These are phyloP conservation scores for Fraxinus excelsior DNA, from an alignment of 257 asterid species.

Conservation along the genomic window DNA sequence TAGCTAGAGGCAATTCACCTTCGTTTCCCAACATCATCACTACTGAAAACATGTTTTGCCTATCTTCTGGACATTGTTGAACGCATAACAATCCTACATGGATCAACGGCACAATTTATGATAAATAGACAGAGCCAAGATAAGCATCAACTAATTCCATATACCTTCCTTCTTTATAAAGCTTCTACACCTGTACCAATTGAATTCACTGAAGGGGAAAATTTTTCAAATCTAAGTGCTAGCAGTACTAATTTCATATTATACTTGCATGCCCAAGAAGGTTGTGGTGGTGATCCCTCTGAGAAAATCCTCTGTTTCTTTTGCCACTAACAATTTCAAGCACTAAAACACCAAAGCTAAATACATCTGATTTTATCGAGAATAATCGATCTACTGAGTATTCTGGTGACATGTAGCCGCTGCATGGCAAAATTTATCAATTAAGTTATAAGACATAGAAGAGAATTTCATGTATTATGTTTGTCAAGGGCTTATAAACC, in stretches of 20 bases:
- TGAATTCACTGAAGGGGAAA: background rate
- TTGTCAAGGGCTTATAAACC: too few relatives aligned
- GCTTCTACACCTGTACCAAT: conserved; percentile 37
- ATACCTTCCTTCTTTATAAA: conserved; percentile 37
- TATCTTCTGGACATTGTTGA: conserved; percentile 23
- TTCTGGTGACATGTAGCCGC: conserved; percentile 45
- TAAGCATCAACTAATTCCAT: conserved; percentile 27
- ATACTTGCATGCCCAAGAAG: conserved; percentile 46
- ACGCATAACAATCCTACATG: conserved; percentile 37
- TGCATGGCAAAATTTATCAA: conserved; percentile 1
- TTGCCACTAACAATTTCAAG: conserved; percentile 37
- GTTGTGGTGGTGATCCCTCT: conserved; percentile 31
- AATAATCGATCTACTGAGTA: conserved; percentile 33
- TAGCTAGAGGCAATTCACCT: conserved; percentile 28
- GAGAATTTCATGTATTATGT: background rate
- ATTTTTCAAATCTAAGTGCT: background rate
- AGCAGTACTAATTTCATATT: background rate
- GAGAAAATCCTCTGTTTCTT: conserved; percentile 29
- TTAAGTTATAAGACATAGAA: background rate
- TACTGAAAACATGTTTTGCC: conserved; percentile 36
- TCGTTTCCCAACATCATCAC: conserved; percentile 39
- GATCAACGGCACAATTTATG: conserved; percentile 31
- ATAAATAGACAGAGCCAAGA: background rate
- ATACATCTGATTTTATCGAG: conserved; percentile 37
- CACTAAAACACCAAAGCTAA: conserved; percentile 36